A percentile compares a stretch with the other conserved stretches of the same genome.
Conservation (phyloP, 805 yeast species). For the Saccharomycopsis oosterbeekiorum region DNA sequence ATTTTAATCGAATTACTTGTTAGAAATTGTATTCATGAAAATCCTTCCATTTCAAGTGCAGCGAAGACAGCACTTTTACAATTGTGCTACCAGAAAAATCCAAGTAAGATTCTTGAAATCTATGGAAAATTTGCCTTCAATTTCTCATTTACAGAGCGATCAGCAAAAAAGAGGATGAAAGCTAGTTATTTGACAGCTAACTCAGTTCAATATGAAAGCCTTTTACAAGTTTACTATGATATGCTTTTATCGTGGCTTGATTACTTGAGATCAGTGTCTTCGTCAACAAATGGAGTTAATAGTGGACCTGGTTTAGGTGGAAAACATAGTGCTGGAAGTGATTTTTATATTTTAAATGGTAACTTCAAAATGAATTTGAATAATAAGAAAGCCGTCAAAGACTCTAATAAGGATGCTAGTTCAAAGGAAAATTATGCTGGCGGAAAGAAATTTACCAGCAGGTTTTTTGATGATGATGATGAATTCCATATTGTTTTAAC, state of each 20-base stretch:
- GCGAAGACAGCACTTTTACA: slow-evolving; percentile 54
- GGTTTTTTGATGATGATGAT: slow-evolving; percentile 38
- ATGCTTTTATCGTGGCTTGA: slow-evolving; percentile 74
- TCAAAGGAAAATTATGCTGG: slow-evolving; percentile 5
- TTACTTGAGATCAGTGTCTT: slow-evolving; percentile 35
- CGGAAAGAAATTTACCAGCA: slow-evolving; percentile 19
- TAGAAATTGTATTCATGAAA: slow-evolving; percentile 63
- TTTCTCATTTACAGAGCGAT: slow-evolving; percentile 38
- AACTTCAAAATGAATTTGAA: slow-evolving; percentile 18
- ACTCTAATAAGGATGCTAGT: slow-evolving; percentile 18
- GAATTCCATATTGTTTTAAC: slow-evolving; percentile 75
- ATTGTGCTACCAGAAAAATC: slow-evolving; percentile 58
- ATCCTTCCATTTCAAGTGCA: slow-evolving; percentile 50
- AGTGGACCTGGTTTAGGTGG: slow-evolving; percentile 16
- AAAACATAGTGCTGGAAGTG: slow-evolving; percentile 16
- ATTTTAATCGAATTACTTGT: slow-evolving; percentile 61
- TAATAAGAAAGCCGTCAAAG: slow-evolving; percentile 17
- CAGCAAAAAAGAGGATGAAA: slow-evolving; percentile 23
- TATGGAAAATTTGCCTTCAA: slow-evolving; percentile 76
- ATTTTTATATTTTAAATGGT: slow-evolving; percentile 18
- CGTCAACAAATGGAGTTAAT: slow-evolving; percentile 20
- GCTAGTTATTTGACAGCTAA: slow-evolving; percentile 41
- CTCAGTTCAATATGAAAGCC: slow-evolving; percentile 47
- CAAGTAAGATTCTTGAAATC: slow-evolving; percentile 58
- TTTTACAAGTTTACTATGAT: slow-evolving; percentile 67